Base-by-base conservation (phyloP, 2,329 filamentous ascomycete species). In the Ophiostoma ips region DNA sequence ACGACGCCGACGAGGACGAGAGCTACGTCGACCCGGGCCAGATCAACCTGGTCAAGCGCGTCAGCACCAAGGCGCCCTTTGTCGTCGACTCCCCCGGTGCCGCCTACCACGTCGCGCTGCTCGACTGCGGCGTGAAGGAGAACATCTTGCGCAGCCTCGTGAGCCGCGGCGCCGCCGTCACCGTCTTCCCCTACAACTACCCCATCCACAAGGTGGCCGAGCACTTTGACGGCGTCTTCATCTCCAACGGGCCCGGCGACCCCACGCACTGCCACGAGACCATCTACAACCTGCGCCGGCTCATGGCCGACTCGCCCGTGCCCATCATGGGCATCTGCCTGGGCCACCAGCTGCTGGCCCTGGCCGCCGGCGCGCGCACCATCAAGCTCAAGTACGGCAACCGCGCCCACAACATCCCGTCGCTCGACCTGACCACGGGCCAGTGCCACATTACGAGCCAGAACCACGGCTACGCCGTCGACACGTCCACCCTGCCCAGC, bases 351-450 rank as follows among this genome's bases (percentile, higher is more conserved):
- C 81, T 98, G 49, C 76, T 98, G 52, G 90, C 89, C 56, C 78
- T 95, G 58, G 88, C 92, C 46, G 77, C 84, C 53, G 92, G 92
- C 56, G 92, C 87, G 50, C 77, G 80, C 60, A 96, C 92, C 55
- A 83, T 94, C 71, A 96, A 96, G 79, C 80, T 98, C 69, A 96
- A 96, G 79, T 98, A 95, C 68, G 92, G 92, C 63, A 98, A 98
- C 77, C 85, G 92, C 59, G 92, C 89, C 16, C 92, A 96, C 76
- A 98, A 98, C 75, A 96, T 96, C 61, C 92, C 92, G 9, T 88
- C 89, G 53, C 73, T 96, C 52, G 90, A 96, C 53, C 74, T 95
- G 65, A 95, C 86, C 54, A 96, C 90, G 35, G 90, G 92, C 52
- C 87, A 90, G 67, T 96, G 92, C 79, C 90, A 96, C 73, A 96